A percentile compares a stretch with the other conserved stretches of the same genome.
These are phyloP conservation scores for Meira miltonrushii DNA, from an alignment of 1,284 basidiomycete genomes.

Conservation along the genomic window DNA sequence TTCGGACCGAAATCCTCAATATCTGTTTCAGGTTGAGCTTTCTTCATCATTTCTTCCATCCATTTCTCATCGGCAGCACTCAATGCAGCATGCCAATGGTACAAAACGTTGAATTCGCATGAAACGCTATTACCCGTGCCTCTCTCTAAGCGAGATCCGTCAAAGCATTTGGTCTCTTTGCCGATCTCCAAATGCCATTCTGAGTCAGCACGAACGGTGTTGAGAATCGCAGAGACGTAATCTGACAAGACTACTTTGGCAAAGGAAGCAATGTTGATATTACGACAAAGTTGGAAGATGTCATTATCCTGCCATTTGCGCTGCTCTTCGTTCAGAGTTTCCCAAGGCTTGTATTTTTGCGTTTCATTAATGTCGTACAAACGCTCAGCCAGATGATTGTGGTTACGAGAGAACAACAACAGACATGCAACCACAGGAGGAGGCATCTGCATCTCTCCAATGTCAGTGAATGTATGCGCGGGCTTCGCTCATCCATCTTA, in stretches of 20 bases:
- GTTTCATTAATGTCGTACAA: slow-evolving; percentile 57
- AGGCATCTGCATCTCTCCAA: slow-evolving; percentile 61
- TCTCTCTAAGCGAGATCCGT: slow-evolving; percentile 24
- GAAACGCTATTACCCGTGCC: slow-evolving; percentile 36
- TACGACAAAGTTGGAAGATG: slow-evolving; percentile 55
- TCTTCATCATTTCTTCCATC: slow-evolving; percentile 31
- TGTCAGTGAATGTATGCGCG: no score
- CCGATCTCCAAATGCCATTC: slow-evolving; percentile 37
- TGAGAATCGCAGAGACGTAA: slow-evolving; percentile 43
- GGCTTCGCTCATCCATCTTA: no score
- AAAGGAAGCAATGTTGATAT: slow-evolving; percentile 23
- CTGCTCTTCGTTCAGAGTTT: slow-evolving; percentile 12
- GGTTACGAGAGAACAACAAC: slow-evolving; percentile 62
- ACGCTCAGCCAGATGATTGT: slow-evolving; percentile 72
- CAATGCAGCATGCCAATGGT: slow-evolving; percentile 39
- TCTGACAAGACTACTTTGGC: slow-evolving; percentile 22
- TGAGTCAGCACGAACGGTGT: slow-evolving; percentile 29
- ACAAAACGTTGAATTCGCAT: slow-evolving; percentile 26
- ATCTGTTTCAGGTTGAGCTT: slow-evolving; percentile 20
- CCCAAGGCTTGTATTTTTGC: slow-evolving; percentile 18
- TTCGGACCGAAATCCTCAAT: slow-evolving; percentile 57
- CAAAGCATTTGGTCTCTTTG: slow-evolving; percentile 27
- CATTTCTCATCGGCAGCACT: slow-evolving; percentile 36
- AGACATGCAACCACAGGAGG: slow-evolving; percentile 66
- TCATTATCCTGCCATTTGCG: slow-evolving; percentile 34